Percentiles rank a stretch among this genome's conserved stretches.
These are phyloP conservation scores for Fusarium haematococcum DNA, from an alignment of 2,329 filamentous ascomycete species.

Conservation along the genomic window DNA sequence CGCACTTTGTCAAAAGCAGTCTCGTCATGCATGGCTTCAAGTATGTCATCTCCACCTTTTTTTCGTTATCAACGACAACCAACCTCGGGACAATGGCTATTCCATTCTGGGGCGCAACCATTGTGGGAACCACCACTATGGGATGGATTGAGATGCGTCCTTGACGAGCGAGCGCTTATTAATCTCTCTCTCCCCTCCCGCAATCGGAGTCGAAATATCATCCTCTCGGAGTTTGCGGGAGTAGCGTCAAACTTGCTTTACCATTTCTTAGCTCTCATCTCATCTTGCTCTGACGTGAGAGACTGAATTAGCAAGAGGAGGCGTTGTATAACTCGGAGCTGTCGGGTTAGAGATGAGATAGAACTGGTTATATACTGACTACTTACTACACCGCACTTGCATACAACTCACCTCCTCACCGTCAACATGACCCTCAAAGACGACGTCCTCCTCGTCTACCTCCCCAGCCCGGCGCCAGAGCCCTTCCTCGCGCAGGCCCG, in stretches of 20 bases:
- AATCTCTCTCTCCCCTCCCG: background rate
- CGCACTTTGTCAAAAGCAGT: background rate
- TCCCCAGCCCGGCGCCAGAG: conserved; percentile 46
- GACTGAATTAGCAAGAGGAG: background rate
- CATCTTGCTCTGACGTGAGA: background rate
- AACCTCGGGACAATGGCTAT: background rate
- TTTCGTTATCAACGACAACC: background rate
- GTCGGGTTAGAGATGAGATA: background rate
- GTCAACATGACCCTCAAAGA: conserved; percentile 44
- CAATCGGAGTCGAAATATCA: background rate
- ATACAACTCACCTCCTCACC: background rate
- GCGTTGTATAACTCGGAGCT: background rate
- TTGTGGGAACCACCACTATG: background rate
- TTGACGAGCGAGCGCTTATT: background rate
- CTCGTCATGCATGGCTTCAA: background rate
- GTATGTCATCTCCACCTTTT: background rate
- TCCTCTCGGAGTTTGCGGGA: background rate
- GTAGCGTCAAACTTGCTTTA: background rate
- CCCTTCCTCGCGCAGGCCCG: conserved; percentile 49
- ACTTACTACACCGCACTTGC: background rate
- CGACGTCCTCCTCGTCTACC: conserved; percentile 56
- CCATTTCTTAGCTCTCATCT: background rate
- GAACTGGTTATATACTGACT: background rate
- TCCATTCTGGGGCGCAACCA: background rate
- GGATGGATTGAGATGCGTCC: background rate